A percentile compares a stretch with the other conserved stretches of the same genome.
Conservation (phyloP, 805 yeast genomes). For the Saccharomyces cerevisiae region DNA sequence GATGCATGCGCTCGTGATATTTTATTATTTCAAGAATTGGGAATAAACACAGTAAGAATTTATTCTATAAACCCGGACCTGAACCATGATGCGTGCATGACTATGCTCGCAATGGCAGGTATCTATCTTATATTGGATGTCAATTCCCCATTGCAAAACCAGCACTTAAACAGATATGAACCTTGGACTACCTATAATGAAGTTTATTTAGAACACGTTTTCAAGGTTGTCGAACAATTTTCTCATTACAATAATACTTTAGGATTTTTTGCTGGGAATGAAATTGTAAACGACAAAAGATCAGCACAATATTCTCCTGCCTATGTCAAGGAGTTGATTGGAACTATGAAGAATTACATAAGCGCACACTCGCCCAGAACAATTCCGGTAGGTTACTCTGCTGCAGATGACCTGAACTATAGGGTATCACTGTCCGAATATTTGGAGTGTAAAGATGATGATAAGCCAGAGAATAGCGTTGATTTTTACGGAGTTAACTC, state of each 20-base stretch:
- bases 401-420: slow-evolving; percentile 83
- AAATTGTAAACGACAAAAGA: slow-evolving; percentile 68
- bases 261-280: slow-evolving; percentile 90
- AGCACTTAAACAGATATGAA: slow-evolving; percentile 80
- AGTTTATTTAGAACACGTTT: slow-evolving; percentile 65
- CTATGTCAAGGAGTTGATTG: slow-evolving; percentile 66
- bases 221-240: slow-evolving; percentile 72
- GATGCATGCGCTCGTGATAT: slow-evolving; percentile 74
- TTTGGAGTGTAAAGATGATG: slow-evolving; percentile 57
- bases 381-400: slow-evolving; percentile 91
- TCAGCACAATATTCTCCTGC: slow-evolving; percentile 65
- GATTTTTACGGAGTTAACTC: slow-evolving; percentile 94
- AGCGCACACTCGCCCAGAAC: slow-evolving; percentile 46
- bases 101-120: slow-evolving; percentile 82
- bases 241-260: slow-evolving; percentile 79
- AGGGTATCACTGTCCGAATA: slow-evolving; percentile 71
- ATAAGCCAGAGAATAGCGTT: slow-evolving; percentile 41
- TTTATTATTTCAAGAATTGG: slow-evolving; percentile 68
- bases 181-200: slow-evolving; percentile 85
- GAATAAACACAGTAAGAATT: slow-evolving; percentile 79
- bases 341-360: slow-evolving; percentile 75
- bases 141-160: slow-evolving; percentile 72
- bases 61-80: slow-evolving; percentile 78
- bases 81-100: slow-evolving; percentile 86
- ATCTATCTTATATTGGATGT: slow-evolving; percentile 88